Conservation (phyloP, 768 basidiomycete genomes). For the Termitomyces sp. region DNA sequence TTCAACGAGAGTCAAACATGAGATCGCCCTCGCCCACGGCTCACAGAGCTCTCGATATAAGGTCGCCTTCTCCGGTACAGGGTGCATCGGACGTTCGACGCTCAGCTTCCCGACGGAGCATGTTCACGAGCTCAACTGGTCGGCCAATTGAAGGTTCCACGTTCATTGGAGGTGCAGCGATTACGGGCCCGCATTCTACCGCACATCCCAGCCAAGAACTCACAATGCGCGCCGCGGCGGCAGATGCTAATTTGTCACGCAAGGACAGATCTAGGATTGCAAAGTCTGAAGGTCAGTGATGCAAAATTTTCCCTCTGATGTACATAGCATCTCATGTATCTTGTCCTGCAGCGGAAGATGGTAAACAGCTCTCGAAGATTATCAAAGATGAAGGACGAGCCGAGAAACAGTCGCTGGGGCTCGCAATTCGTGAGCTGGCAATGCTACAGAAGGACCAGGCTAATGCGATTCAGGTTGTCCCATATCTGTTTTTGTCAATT, state of each 20-base stretch:
- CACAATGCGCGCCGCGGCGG: slow-evolving; percentile 35
- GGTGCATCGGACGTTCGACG: slow-evolving; percentile 1
- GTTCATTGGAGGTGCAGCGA: slow-evolving; percentile 52
- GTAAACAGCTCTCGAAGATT: slow-evolving; percentile 59
- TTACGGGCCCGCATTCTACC: slow-evolving; percentile 39
- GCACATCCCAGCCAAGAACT: slow-evolving; percentile 35
- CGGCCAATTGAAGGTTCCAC: slow-evolving; percentile 27
- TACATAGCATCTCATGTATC: background rate
- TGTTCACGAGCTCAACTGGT: slow-evolving; percentile 28
- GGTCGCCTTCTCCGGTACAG: slow-evolving; percentile 1
- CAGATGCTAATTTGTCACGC: slow-evolving; percentile 41
- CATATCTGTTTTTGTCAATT: background rate
- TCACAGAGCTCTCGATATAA: background rate
- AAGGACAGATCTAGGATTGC: slow-evolving; percentile 46
- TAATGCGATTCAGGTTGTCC: slow-evolving; percentile 48
- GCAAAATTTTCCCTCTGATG: background rate
- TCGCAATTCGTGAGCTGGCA: slow-evolving; percentile 59
- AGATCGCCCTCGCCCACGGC: slow-evolving; percentile 2
- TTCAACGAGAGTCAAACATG: background rate
- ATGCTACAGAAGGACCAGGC: slow-evolving; percentile 69
- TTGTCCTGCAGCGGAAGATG: slow-evolving; percentile 42
- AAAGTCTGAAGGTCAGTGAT: slow-evolving; percentile 41
- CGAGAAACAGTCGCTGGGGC: slow-evolving; percentile 56
- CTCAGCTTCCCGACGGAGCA: slow-evolving; percentile 22
- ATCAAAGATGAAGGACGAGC: slow-evolving; percentile 64